A percentile compares a stretch with the other conserved stretches of the same genome.
phyloP scores from a whole-genome alignment of 805 yeast genomes.

The Sugiyamaella lignohabitans region DNA sequence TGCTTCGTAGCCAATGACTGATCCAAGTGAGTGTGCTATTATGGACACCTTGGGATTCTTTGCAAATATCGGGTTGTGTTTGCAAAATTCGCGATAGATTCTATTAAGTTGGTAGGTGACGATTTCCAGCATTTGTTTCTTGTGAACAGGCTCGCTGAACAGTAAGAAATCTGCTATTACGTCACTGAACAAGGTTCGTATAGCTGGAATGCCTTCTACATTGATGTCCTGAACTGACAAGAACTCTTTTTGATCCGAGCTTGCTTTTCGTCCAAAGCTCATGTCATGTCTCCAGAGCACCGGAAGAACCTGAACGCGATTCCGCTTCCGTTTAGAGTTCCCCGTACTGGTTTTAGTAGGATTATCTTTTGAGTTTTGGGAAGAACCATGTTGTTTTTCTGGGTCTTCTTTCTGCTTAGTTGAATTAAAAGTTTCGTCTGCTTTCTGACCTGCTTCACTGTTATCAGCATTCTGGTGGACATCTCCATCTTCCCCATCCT shows the following conservation, averaged over 20 bases:
- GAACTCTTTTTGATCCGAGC: conserved; percentile 11
- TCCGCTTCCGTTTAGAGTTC: no score
- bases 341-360: not conserved
- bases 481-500: no score
- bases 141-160: conserved; percentile 62
- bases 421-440: not conserved
- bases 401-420: conserved; percentile 1
- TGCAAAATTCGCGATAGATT: conserved; percentile 50
- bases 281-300: conserved; percentile 80
- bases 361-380: not conserved
- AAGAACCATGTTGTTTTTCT: not conserved
- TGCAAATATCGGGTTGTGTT: conserved; percentile 57
- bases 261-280: conserved; percentile 21
- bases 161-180: conserved; percentile 78
- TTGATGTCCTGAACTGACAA: conserved; percentile 57
- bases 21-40: conserved; percentile 88
- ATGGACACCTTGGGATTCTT: conserved; percentile 68
- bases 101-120: conserved; percentile 61
- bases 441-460: conserved; percentile 1
- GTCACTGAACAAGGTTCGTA: conserved; percentile 75
- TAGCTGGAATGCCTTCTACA: conserved; percentile 63
- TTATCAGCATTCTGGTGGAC: not conserved
- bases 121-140: conserved; percentile 51
- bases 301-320: conserved; percentile 77
- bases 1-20: conserved; percentile 75